phyloP scores from a whole-genome alignment of 129 eudicot genomes.

The Pulicaria dysenterica region DNA sequence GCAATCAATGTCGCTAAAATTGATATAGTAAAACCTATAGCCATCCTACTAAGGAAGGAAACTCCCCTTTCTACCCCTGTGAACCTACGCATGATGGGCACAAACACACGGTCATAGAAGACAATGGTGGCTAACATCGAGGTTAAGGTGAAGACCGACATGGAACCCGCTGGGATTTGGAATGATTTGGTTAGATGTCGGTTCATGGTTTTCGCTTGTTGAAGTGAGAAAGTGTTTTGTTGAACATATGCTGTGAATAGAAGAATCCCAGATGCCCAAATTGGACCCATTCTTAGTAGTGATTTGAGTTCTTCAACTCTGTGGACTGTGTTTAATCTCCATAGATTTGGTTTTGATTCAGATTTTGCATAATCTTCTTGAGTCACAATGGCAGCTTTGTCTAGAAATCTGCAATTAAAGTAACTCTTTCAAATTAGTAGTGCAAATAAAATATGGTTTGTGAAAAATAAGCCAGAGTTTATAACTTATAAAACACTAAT shows the following conservation, averaged over 20 bases:
- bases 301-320: conserved; percentile 82
- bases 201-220: conserved; percentile 80
- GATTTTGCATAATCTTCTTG: conserved; percentile 49
- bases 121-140: conserved; percentile 62
- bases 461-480: too few relatives aligned
- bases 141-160: conserved; percentile 70
- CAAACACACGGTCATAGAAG: conserved; percentile 67
- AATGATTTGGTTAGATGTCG: conserved; percentile 64
- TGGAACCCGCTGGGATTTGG: conserved; percentile 79
- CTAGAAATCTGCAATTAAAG: conserved; percentile 53
- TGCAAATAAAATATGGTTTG: too few relatives aligned
- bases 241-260: conserved; percentile 75
- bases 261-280: conserved; percentile 85
- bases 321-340: conserved; percentile 78
- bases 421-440: background rate
- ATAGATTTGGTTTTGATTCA: conserved; percentile 49
- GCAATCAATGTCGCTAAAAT: conserved; percentile 66
- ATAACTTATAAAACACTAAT: too few relatives aligned
- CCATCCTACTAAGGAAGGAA: conserved; percentile 72
- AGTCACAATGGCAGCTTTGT: conserved; percentile 80
- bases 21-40: conserved; percentile 59
- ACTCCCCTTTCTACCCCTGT: conserved; percentile 84
- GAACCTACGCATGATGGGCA: conserved; percentile 56
- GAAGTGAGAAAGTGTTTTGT: conserved; percentile 74
- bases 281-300: conserved; percentile 76